Evolutionary conservation across 2,329 filamentous ascomycete genomes (phyloP), one percentile per base, ranked within the genome.

Genomic region (Penicillium sp.): DNA sequence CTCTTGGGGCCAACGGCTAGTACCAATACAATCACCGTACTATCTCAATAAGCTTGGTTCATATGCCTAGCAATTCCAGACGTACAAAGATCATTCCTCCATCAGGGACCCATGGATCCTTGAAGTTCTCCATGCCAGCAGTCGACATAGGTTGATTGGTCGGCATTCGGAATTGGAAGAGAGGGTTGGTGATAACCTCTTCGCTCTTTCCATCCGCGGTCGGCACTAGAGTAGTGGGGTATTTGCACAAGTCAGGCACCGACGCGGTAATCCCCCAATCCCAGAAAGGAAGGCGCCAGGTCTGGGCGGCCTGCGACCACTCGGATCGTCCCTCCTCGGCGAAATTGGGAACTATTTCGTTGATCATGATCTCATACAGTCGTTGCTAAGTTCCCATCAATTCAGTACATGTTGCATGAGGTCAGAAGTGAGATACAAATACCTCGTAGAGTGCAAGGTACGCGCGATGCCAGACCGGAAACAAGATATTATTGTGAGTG

Each of bases 381-480:
- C 69, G 56, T 73, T 77, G 73, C 72, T 78, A n/a, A 14, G 15
- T 2, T 8, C 6, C n/a, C 15, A 26, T 55, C 3, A 53, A 14
- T 1, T 55, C 4, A 50, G 6, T 12, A 20, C 3, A 40, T 12
- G 9, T 20, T 22, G 9, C n/a, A 22, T 12, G 18, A 6, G 31
- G 20, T 25, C 4, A 2, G 18, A 26, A 3, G 6, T 40, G 4
- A 5, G 14, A 2, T 11, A 2, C 11, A 12, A 18, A 14, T 41
- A 65, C 82, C 75, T 88, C 80, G 56, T 76, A 85, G 4, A 88
- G 73, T 6, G 81, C 77, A 54, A 94, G 77, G 71, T 93, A 95
- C 0, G 90, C 88, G 44, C 91, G 83, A 77, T 96, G 91, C 91
- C 91, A 95, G 42, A 86, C 83, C 25, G 88, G 84, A 69, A 96